Evolutionary conservation across 2,329 filamentous ascomycete genomes (phyloP), one percentile per base, ranked within the genome.

Genomic region (Pseudopyricularia cyperi): DNA sequence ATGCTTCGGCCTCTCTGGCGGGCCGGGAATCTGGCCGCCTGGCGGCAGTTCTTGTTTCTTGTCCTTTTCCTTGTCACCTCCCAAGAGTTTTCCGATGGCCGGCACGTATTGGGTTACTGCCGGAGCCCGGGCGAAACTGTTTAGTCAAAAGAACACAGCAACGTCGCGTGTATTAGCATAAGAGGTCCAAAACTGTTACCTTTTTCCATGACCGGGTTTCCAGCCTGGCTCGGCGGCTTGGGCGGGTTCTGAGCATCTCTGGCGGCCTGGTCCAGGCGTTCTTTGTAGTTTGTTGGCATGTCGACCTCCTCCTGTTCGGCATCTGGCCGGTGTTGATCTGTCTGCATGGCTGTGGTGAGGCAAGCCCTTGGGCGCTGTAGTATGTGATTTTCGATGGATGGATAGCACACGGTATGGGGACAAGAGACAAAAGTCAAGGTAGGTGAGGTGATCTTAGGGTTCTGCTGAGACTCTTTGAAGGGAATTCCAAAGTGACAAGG

Each of bases 1-100:
- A 52, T 77, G 68, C 22, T 64, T 55, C 0, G 73, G 74, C 14
- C 73, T 64, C 11, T 68, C 57, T 3, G 73, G 74, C 14, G 69
- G 69, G 3, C 66, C 69, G 7, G 58, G 50, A 4, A 55, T 52
- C 51, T 58, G 51, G 7, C n/a, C n/a, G n/a, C n/a, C 56, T 53
- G 4, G 56, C 35, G 7, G 46, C 7, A 17, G 28, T 1, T 47
- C 28, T 2, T 53, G 42, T 8, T 62, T 53, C 48, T 63, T 59
- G 35, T 67, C 59, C 34, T 66, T 58, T 14, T 60, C 57, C 6
- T 57, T 46, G n/a, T 54, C 50, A 9, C 52, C 52, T 15, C 68
- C 70, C 4, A 76, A 59, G 46, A 73, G 52, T 48, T 69, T 71
- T 53, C 66, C 63, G 1, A 66, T 68, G 4, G 62, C 66, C 4